A percentile compares a stretch with the other conserved stretches of the same genome.
phyloP scores from a whole-genome alignment of 1,284 basidiomycete genomes.

The Ustilago nuda region DNA sequence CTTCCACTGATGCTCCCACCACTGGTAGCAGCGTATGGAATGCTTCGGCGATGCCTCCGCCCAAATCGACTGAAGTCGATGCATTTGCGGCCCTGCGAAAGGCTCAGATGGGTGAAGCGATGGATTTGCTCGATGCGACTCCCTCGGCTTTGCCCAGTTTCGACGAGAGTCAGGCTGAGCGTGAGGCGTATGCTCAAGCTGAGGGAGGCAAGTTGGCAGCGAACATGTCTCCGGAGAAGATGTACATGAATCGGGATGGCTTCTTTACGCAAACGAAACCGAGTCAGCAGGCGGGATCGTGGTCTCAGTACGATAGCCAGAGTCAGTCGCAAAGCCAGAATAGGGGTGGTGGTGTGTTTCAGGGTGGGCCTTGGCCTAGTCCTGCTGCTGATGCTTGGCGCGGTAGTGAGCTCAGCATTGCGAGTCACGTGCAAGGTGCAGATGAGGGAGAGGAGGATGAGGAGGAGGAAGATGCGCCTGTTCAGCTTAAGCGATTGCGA shows the following conservation, averaged over 20 bases:
- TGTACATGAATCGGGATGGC: constrained; percentile 65
- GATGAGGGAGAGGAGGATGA: constrained; percentile 24
- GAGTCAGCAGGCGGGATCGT: constrained; percentile 24
- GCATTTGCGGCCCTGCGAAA: constrained; percentile 62
- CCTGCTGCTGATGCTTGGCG: constrained; percentile 17
- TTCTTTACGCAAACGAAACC: constrained; percentile 67
- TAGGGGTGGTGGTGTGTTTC: background rate
- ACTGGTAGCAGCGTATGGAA: constrained; percentile 22
- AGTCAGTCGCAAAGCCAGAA: constrained; percentile 35
- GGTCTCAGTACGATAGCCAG: constrained; percentile 40
- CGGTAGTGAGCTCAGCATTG: constrained; percentile 13
- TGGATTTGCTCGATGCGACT: constrained; percentile 45
- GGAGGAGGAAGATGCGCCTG: constrained; percentile 19
- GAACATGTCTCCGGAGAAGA: constrained; percentile 36
- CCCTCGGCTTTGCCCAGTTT: constrained; percentile 55
- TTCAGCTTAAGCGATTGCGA: constrained; percentile 45
- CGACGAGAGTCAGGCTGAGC: constrained; percentile 54
- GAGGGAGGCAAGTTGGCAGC: constrained; percentile 11
- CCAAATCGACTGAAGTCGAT: constrained; percentile 53
- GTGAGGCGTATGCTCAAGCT: constrained; percentile 35
- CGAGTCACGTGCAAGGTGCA: background rate
- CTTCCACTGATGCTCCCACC: constrained; percentile 2
- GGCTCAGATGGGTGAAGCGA: constrained; percentile 52
- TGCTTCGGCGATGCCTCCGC: constrained; percentile 58
- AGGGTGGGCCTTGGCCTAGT: constrained; percentile 13